Conservation (phyloP, 306 rosid species). For the Trichosanthes cucumerina region DNA sequence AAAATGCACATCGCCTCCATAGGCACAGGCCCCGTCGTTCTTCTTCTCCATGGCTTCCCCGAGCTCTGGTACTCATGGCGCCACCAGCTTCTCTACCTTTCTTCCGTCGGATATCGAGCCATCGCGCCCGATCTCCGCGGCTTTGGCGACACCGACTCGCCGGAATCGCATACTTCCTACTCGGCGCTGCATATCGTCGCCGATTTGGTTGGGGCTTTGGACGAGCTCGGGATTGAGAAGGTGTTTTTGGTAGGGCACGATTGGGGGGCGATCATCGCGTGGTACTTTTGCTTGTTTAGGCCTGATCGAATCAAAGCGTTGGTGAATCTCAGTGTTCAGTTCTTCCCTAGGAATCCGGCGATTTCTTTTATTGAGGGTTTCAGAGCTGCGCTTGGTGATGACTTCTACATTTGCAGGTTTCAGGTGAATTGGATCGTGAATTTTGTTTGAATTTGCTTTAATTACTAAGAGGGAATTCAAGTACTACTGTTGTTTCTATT, state of each 20-base stretch:
- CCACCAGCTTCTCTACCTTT: slow-evolving; percentile 57
- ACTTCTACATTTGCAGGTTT: slow-evolving; percentile 59
- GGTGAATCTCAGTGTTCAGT: slow-evolving; percentile 46
- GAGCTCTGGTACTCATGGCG: slow-evolving; percentile 22
- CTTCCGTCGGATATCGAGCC: slow-evolving; percentile 54
- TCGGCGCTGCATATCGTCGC: slow-evolving; percentile 22
- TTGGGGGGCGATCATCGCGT: neutral
- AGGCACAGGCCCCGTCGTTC: slow-evolving; percentile 53
- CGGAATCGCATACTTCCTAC: slow-evolving; percentile 35
- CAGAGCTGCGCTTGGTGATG: slow-evolving; percentile 33
- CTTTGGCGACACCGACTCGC: slow-evolving; percentile 60
- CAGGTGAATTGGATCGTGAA: slow-evolving; percentile 23
- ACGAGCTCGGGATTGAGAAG: slow-evolving; percentile 2
- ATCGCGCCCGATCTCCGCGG: slow-evolving; percentile 29
- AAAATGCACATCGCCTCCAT: slow-evolving; percentile 59
- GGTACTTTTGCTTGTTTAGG: slow-evolving; percentile 3
- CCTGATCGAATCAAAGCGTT: slow-evolving; percentile 11
- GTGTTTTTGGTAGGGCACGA: slow-evolving; percentile 47
- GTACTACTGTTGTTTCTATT: no score
- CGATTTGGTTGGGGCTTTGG: slow-evolving; percentile 26
- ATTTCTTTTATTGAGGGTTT: slow-evolving; percentile 23
- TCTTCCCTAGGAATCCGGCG: slow-evolving; percentile 15
- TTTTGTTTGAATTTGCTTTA: neutral
- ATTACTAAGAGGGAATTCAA: no score
- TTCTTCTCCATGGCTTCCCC: slow-evolving; percentile 22